These are phyloP conservation scores for Eimeria tenella DNA, from an alignment of 169 alveolate species.

Conservation along the genomic window DNA sequence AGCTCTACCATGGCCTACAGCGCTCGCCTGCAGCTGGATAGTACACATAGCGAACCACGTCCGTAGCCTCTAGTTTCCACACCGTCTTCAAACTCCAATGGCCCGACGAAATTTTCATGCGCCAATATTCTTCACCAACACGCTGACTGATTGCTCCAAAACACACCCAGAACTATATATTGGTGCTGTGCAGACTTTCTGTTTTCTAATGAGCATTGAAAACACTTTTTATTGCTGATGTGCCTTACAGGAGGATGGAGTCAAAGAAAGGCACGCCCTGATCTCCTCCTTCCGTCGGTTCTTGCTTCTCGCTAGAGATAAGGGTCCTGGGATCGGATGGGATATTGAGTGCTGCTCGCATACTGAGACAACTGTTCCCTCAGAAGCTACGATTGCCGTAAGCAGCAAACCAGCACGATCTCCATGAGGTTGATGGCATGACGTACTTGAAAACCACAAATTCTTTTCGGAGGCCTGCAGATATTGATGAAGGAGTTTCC, in stretches of 20 bases:
- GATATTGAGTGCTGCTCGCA: background rate
- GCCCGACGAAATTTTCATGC: too few species aligned
- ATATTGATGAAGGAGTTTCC: too few species aligned
- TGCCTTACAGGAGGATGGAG: slow-evolving; percentile 37
- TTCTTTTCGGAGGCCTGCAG: too few species aligned
- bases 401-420: background rate
- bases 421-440: too few species aligned
- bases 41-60: slow-evolving; percentile 57
- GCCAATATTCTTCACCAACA: too few species aligned
- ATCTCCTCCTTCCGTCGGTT: slow-evolving; percentile 59
- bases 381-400: slow-evolving; percentile 55
- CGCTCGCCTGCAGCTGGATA: slow-evolving; percentile 61
- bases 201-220: too few species aligned
- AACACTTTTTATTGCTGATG: background rate
- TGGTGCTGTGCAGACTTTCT: background rate
- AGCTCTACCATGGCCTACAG: slow-evolving; percentile 46
- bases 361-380: slow-evolving; percentile 43
- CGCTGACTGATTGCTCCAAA: too few species aligned
- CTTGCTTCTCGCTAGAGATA: background rate
- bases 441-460: too few species aligned
- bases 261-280: slow-evolving; percentile 47
- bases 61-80: too few species aligned
- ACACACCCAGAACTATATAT: too few species aligned
- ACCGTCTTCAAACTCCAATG: too few species aligned
- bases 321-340: background rate